Evolutionary conservation across 345 rosid species (phyloP).

Genomic region (Pistacia integerrima): DNA sequence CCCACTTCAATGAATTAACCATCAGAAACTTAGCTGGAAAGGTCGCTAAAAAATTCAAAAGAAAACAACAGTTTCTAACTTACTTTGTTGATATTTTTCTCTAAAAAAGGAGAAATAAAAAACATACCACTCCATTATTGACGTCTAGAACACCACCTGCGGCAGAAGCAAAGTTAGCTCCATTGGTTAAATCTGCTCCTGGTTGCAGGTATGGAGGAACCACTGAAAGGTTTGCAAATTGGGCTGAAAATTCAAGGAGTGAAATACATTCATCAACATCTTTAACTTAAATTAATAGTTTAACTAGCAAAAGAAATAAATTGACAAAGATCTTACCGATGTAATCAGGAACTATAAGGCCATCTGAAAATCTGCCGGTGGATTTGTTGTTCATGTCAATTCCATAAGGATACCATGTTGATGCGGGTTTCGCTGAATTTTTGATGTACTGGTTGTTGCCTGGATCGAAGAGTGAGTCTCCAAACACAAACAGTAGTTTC

Average conservation of each 20-base stretch:
- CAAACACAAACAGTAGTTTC: background rate
- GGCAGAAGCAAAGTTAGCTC: constrained; percentile 30
- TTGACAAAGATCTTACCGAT: background rate
- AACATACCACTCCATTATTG: background rate
- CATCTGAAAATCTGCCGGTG: constrained; percentile 5
- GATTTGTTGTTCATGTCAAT: background rate
- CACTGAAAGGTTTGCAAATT: constrained; percentile 9
- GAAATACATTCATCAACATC: background rate
- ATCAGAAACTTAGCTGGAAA: background rate
- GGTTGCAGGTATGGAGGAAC: constrained; percentile 21
- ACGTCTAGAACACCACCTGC: constrained; percentile 21
- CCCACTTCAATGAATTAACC: no score
- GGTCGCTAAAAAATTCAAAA: background rate
- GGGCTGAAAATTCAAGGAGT: background rate
- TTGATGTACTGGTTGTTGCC: constrained; percentile 5
- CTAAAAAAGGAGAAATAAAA: background rate
- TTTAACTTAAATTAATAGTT: background rate
- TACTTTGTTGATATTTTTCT: background rate
- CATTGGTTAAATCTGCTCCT: constrained; percentile 19
- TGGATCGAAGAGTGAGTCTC: constrained; percentile 2
- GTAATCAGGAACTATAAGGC: constrained; percentile 13
- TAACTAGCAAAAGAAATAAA: background rate
- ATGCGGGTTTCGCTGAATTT: background rate
- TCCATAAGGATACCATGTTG: constrained; percentile 4
- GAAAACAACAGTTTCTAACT: background rate